These are phyloP conservation scores for Coccomyxa sp. DNA, from an alignment of 139 green algal genomes.

Conservation along the genomic window DNA sequence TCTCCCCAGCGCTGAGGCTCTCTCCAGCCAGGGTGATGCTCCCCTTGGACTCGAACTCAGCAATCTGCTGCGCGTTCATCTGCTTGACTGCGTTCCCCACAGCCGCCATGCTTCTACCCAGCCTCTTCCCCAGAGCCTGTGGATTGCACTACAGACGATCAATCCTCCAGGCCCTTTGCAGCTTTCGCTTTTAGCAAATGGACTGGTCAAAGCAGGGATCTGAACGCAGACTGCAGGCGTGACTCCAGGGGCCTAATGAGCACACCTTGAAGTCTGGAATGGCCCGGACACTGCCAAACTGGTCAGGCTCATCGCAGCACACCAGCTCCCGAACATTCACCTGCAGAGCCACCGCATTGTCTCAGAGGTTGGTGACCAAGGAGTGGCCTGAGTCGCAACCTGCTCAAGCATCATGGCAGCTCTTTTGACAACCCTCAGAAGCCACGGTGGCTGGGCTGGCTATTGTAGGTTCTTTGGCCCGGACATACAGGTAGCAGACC, in stretches of 20 bases:
- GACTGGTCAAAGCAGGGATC: too few relatives aligned
- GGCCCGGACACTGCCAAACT: conserved; percentile 52
- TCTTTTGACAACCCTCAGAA: too few relatives aligned
- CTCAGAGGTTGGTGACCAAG: too few relatives aligned
- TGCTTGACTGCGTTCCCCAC: conserved; percentile 60
- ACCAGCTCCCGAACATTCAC: conserved; percentile 79
- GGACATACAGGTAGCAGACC: neutral
- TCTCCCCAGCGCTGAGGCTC: conserved; percentile 57
- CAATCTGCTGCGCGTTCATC: conserved; percentile 53
- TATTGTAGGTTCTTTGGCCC: neutral
- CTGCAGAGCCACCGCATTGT: conserved; percentile 30
- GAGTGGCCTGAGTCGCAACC: too few relatives aligned
- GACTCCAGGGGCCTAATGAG: too few relatives aligned
- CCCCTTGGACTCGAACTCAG: conserved; percentile 54
- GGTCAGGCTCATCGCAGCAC: conserved; percentile 66
- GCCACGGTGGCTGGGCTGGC: too few relatives aligned
- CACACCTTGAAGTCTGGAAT: conserved; percentile 75
- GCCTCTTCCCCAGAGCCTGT: conserved; percentile 70
- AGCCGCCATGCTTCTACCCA: conserved; percentile 78
- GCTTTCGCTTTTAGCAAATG: too few relatives aligned
- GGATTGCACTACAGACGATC: too few relatives aligned
- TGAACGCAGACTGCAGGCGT: too few relatives aligned
- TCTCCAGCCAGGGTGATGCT: conserved; percentile 65
- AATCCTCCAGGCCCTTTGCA: too few relatives aligned
- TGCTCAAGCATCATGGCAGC: too few relatives aligned